phyloP scores from a whole-genome alignment of 805 yeast species.

The Kodamaea kakaduensis region DNA sequence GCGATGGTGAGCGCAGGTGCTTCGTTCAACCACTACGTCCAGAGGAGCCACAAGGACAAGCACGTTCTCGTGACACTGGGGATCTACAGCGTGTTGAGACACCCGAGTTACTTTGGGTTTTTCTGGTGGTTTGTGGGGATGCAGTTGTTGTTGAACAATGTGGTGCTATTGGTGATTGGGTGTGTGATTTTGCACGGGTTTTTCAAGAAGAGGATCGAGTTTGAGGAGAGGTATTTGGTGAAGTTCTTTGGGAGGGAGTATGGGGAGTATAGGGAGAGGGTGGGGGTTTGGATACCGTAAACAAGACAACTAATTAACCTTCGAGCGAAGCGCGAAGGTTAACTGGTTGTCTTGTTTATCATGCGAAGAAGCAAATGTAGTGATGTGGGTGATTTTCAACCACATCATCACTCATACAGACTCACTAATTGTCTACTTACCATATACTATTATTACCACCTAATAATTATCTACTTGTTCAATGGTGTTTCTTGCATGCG shows the following conservation, averaged over 20 bases:
- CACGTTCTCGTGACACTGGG: constrained; percentile 76
- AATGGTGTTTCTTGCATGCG: no score
- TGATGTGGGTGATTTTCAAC: neutral
- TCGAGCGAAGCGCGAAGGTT: neutral
- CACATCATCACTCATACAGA: neutral
- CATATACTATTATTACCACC: no score
- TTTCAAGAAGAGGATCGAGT: constrained; percentile 60
- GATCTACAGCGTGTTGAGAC: constrained; percentile 63
- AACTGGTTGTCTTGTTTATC: neutral
- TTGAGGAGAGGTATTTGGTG: constrained; percentile 65
- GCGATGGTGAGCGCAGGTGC: constrained; percentile 89
- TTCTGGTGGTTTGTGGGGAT: constrained; percentile 92
- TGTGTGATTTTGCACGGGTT: constrained; percentile 59
- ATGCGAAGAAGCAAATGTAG: neutral
- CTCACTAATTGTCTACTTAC: neutral
- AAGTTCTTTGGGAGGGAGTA: constrained; percentile 73
- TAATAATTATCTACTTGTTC: neutral
- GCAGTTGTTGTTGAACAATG: constrained; percentile 67
- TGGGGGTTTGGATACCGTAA: constrained; percentile 65
- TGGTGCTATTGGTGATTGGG: constrained; percentile 54
- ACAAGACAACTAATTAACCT: constrained; percentile 15
- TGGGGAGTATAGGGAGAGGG: constrained; percentile 42
- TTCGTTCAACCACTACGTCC: constrained; percentile 81
- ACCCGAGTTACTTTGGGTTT: constrained; percentile 90
- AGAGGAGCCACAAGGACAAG: constrained; percentile 38